Conservation (phyloP, 805 yeast species). For the Wickerhamomyces sydowiorum region DNA sequence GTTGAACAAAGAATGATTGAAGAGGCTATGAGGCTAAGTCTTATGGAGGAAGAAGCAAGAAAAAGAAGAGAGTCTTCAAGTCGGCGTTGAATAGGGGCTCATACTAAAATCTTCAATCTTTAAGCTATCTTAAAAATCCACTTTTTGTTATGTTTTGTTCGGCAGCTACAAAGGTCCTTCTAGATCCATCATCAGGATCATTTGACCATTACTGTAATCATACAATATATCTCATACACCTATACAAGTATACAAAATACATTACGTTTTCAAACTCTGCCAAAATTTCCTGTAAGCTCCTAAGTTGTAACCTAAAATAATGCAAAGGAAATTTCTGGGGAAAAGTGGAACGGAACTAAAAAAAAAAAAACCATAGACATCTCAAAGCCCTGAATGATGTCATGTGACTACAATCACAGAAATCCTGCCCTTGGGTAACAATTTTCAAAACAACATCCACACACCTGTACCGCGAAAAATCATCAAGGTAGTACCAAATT, state of each 20-base stretch:
- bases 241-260: too few species aligned
- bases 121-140: too few species aligned
- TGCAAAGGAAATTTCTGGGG: background rate
- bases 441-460: background rate
- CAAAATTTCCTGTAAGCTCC: background rate
- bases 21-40: constrained; percentile 72
- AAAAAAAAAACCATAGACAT: too few species aligned
- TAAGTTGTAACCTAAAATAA: too few species aligned
- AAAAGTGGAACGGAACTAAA: background rate
- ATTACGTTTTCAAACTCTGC: too few species aligned
- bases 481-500: background rate
- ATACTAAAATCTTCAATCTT: too few species aligned
- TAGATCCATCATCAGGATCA: too few species aligned
- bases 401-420: background rate
- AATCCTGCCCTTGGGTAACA: background rate
- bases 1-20: constrained; percentile 76
- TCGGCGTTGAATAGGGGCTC: background rate
- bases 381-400: background rate
- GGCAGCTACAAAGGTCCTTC: too few species aligned
- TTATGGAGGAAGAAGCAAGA: constrained; percentile 64
- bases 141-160: too few species aligned
- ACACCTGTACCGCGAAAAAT: background rate
- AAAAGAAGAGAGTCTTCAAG: constrained; percentile 24
- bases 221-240: too few species aligned
- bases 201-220: too few species aligned